These are phyloP conservation scores for Eucalyptus viminalis DNA, from an alignment of 345 rosid species.

Conservation along the genomic window DNA sequence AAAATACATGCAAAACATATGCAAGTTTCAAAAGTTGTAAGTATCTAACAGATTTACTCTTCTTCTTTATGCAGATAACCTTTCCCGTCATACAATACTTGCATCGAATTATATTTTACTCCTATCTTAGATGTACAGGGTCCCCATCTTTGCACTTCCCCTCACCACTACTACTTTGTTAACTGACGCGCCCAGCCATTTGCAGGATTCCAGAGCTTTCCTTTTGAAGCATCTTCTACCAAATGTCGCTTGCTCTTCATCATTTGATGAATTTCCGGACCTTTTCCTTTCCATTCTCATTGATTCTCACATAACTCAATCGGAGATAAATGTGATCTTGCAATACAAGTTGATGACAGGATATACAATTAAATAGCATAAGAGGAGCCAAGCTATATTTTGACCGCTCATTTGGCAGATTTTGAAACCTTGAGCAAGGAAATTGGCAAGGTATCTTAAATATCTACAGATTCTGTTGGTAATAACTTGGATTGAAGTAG, in stretches of 20 bases:
- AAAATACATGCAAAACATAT: not conserved
- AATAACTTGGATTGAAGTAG: not conserved
- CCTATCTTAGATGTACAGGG: not conserved
- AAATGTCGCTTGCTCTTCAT: not conserved
- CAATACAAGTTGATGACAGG: not conserved
- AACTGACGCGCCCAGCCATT: not conserved
- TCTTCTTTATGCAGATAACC: not conserved
- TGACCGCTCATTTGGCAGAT: not conserved
- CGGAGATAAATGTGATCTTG: not conserved
- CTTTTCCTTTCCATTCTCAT: not conserved
- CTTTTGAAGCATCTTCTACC: not conserved
- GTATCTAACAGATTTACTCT: not conserved
- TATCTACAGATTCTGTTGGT: not conserved
- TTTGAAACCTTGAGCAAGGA: not conserved
- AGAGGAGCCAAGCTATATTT: not conserved
- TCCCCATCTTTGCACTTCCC: not conserved
- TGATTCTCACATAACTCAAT: not conserved
- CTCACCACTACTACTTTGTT: not conserved
- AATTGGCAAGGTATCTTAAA: not conserved
- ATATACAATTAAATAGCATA: not conserved
- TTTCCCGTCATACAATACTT: not conserved
- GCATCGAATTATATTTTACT: not conserved
- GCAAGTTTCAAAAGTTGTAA: not conserved
- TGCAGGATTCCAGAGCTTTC: not conserved
- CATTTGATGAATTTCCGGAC: not conserved